Conservation (phyloP, 208 protist species). For the Phytomonas sp. region DNA sequence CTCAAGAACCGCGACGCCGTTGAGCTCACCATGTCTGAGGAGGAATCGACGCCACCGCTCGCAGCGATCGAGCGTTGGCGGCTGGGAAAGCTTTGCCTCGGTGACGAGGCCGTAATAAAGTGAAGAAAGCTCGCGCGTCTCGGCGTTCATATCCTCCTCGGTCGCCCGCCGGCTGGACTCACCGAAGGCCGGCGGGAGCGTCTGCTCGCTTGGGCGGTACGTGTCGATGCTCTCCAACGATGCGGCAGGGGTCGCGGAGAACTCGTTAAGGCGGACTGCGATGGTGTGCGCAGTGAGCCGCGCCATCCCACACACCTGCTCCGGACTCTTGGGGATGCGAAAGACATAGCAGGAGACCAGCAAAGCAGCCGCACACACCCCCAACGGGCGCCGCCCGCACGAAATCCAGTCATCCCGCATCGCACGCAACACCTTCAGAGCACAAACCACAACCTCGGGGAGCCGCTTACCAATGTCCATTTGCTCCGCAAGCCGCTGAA, state of each 20-base stretch:
- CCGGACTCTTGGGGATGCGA: constrained; percentile 56
- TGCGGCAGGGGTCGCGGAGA: constrained; percentile 67
- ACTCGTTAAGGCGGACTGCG: constrained; percentile 72
- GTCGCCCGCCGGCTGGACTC: constrained; percentile 32
- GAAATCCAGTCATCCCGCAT: constrained; percentile 91
- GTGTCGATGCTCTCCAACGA: constrained; percentile 67
- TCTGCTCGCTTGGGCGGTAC: constrained; percentile 45
- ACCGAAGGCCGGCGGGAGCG: constrained; percentile 70
- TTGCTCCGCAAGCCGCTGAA: constrained; percentile 81
- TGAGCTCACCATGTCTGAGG: constrained; percentile 56
- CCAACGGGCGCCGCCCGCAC: constrained; percentile 81
- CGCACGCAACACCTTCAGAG: constrained; percentile 75
- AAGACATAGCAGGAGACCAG: constrained; percentile 85
- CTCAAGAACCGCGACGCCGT: constrained; percentile 41
- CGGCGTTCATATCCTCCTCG: constrained; percentile 57
- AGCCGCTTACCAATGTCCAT: constrained; percentile 68
- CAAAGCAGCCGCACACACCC: constrained; percentile 82
- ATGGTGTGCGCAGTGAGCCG: constrained; percentile 78
- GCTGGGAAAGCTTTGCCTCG: constrained; percentile 71
- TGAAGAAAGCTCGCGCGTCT: constrained; percentile 65
- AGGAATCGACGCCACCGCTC: constrained; percentile 77
- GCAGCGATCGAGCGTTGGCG: constrained; percentile 64
- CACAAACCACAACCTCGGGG: constrained; percentile 66
- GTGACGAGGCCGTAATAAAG: constrained; percentile 82
- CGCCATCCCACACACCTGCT: constrained; percentile 86